Evolutionary conservation across 2,329 filamentous ascomycete genomes (phyloP).

Genomic region (Clonostachys rosea): DNA sequence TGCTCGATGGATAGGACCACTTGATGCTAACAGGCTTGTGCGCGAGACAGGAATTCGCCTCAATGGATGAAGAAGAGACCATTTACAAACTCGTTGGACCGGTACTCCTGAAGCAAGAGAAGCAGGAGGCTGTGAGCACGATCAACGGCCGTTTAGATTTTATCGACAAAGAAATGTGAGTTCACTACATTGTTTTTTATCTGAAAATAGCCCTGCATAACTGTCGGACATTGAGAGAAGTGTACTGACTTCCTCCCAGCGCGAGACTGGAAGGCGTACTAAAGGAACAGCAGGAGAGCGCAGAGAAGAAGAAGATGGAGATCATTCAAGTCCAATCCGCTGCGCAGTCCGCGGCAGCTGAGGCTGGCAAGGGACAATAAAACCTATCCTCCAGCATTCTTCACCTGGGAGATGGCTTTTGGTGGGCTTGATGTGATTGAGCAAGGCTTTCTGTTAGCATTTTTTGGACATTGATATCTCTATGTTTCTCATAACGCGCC

Average conservation of each 20-base stretch:
- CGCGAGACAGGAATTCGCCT: conserved; percentile 67
- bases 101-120: conserved; percentile 91
- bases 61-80: conserved; percentile 73
- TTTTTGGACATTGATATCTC: no score
- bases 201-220: background rate
- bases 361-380: conserved; percentile 21
- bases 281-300: conserved; percentile 48
- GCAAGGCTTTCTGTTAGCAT: no score
- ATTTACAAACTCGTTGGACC: conserved; percentile 97
- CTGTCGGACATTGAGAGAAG: no score
- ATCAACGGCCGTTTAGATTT: conserved; percentile 90
- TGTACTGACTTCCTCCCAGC: conserved; percentile 10
- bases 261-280: conserved; percentile 44
- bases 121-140: conserved; percentile 80
- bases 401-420: no score
- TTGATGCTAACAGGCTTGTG: no score
- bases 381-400: conserved; percentile 4
- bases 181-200: conserved; percentile 1
- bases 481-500: no score
- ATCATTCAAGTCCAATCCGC: conserved; percentile 52
- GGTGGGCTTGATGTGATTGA: no score
- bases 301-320: conserved; percentile 54
- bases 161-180: conserved; percentile 90
- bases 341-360: conserved; percentile 33
- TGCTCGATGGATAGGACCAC: background rate